These are phyloP conservation scores for Neurospora sp. DNA, from an alignment of 495 filamentous ascomycete genomes.

Conservation along the genomic window DNA sequence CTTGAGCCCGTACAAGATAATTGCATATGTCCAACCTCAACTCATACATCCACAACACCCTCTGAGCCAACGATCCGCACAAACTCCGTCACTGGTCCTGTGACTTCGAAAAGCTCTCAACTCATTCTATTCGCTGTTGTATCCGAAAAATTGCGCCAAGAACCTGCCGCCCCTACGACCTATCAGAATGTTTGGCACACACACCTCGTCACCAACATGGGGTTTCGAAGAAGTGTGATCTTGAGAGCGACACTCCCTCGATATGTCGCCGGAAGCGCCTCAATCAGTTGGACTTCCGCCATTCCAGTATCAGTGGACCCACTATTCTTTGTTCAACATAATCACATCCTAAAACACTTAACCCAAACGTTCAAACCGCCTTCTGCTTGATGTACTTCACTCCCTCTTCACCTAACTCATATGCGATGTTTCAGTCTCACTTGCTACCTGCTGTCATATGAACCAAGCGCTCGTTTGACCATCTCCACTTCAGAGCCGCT, in stretches of 20 bases:
- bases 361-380: background rate
- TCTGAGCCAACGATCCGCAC: background rate
- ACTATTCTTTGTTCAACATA: no score
- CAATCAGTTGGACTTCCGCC: no score
- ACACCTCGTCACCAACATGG: background rate
- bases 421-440: background rate
- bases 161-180: background rate
- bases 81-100: background rate
- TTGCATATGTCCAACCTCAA: background rate
- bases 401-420: background rate
- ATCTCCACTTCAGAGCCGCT: background rate
- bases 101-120: background rate
- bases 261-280: accelerated
- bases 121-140: background rate
- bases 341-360: no score
- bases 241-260: background rate
- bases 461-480: no score
- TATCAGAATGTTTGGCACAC: background rate
- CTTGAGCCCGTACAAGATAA: background rate
- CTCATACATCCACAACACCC: background rate
- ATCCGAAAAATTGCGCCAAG: background rate
- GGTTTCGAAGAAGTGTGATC: background rate
- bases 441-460: background rate
- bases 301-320: no score
- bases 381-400: background rate